Base-by-base conservation (phyloP, 179 eudicot species). In the Beta corolliflora region DNA sequence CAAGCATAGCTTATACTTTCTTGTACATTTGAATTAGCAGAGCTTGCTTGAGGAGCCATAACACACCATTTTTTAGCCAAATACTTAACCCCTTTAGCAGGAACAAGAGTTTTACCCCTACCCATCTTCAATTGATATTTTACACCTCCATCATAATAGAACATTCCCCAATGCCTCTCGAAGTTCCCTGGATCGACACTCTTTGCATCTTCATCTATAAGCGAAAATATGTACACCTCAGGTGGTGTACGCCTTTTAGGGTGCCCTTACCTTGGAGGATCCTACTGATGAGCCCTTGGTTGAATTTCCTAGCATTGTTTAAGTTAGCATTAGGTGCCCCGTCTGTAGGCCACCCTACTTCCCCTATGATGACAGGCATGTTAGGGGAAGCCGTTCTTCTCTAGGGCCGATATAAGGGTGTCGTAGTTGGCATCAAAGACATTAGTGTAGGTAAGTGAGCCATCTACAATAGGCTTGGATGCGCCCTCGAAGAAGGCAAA, bases 111-210 rank as follows among this genome's bases (percentile, higher is more conserved):
- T 48, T 78, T 82, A 31, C 67, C 80, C 1, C 75, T 76, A 5
- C 91, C 93, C 25, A 93, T 31, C 60, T 83, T 66, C 29, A 97
- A 67, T 0, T 83, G 87, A 83, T 94, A 97, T 79, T 97, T 97
- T 15, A 89, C 16, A 0, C 84, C 65, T 13, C 98, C 99, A 73
- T 97, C 99, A 31, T 75, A 93, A 82, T 88, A 50, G 67, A 97
- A 97, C 44, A 97, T 73, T 0, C 99, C 98, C 98, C 99, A 97
- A 60, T 97, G 99, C 64, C 98, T 84, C 89, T 97, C 99, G 7
- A 97, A 97, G 56, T 91, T 97, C 1, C 99, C 99, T 0, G 98
- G 99, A 0, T 87, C 87, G 6, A 90, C 83, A 90, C 95, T 91
- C 87, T 97, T 97, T 7, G 89, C 89, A 73, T 94, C 98, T 76